Base-by-base conservation (phyloP, 2,329 filamentous ascomycete species). In the Cephalotrichum gorgonifer region DNA sequence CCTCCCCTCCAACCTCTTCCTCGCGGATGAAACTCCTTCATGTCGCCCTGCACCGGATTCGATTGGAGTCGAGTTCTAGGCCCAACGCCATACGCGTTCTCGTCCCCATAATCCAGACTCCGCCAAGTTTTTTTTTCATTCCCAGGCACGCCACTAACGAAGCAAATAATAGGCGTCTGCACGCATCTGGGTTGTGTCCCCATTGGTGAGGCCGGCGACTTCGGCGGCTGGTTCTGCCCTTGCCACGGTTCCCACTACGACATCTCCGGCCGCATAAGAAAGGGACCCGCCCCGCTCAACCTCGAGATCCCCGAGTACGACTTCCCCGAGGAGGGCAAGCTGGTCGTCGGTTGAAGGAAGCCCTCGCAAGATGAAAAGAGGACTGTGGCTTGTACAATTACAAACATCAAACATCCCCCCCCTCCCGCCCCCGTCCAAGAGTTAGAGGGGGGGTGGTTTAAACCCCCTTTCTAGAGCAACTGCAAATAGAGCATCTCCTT, bases 191-290 rank as follows among this genome's bases (percentile, higher is more conserved):
- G 93, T 74, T 98, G 93, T 81, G 93, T 98, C 60, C 93, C 93
- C 66, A 98, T 98, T 63, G 93, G 94, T 64, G 93, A 98, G 78
- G 88, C 93, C 56, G 93, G 93, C 69, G 94, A 98, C 73, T 98
- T 77, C 64, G 93, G 93, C 68, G 93, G 93, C 66, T 98, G 93
- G 93, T 98, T 98, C 86, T 98, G 93, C 79, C 93, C 93, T 57
- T 98, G 93, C 86, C 93, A 98, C 81, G 93, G 93, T 71, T 96
- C 90, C 60, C 93, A 98, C 79, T 98, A 98, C 82, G 93, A 98
- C 70, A 97, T 98, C 70, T 97, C 90, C 56, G 93, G 93, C 69
- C 89, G 93, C 73, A 88, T 95, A 80, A 85, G 93, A 77, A 96
- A 88, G 81, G 93, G 93, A 58, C 93, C 93, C 55, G 93, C 93